Conservation (phyloP, 768 basidiomycete genomes). For the Omphalotus guepiniiformis region DNA sequence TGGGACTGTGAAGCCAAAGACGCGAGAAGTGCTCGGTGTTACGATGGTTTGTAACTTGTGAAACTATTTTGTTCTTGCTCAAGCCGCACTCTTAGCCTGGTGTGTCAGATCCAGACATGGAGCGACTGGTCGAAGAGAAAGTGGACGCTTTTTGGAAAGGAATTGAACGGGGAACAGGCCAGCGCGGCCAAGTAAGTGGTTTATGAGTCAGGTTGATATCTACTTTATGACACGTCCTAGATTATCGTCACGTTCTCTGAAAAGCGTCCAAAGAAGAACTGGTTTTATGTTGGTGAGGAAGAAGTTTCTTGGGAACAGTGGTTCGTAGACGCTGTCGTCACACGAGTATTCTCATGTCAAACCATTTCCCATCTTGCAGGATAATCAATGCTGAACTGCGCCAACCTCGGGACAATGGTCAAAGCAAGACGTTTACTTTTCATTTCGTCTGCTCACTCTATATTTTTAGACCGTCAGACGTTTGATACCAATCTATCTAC, state of each 20-base stretch:
- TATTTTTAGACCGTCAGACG: conserved; percentile 37
- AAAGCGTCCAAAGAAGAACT: conserved; percentile 70
- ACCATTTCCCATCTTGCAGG: conserved; percentile 50
- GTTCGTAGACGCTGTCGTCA: conserved; percentile 29
- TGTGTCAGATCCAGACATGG: conserved; percentile 68
- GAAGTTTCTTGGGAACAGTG: conserved; percentile 88
- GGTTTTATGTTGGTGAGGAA: conserved; percentile 78
- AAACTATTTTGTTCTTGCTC: background rate
- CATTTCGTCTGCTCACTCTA: background rate
- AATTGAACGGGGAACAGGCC: conserved; percentile 57
- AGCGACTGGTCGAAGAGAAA: conserved; percentile 68
- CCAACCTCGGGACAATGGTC: conserved; percentile 68
- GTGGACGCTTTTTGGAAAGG: conserved; percentile 78
- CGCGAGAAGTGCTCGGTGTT: conserved; percentile 77
- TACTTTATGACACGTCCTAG: too few species aligned
- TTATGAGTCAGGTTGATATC: background rate
- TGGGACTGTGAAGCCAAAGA: conserved; percentile 72
- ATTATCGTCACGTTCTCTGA: conserved; percentile 75
- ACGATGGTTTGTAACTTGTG: conserved; percentile 59
- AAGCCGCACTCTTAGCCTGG: conserved; percentile 51
- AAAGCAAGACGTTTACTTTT: background rate
- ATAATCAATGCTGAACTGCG: conserved; percentile 75
- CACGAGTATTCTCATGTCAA: background rate
- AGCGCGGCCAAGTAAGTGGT: conserved; percentile 61
- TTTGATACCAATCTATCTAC: conserved; percentile 57